These are phyloP conservation scores for Neostapfia colusana DNA, from an alignment of 176 grass and related monocot species.

Conservation along the genomic window DNA sequence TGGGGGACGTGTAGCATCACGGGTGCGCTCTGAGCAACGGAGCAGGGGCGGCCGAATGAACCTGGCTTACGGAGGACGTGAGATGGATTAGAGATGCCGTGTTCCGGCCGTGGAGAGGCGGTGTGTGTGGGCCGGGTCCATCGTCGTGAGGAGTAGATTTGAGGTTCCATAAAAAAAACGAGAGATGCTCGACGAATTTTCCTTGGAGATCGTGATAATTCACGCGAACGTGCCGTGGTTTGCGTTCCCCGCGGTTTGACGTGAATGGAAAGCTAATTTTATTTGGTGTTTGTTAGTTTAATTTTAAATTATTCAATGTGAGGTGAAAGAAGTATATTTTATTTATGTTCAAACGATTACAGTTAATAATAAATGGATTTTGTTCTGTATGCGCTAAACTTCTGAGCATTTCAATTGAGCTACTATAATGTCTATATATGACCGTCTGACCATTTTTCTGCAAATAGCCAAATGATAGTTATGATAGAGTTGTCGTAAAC, in stretches of 20 bases:
- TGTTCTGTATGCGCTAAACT: too few species aligned
- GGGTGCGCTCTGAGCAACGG: background rate
- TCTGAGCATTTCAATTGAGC: too few species aligned
- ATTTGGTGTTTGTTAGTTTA: too few species aligned
- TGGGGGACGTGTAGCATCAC: slow-evolving; percentile 33
- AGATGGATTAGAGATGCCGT: background rate
- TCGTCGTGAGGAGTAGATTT: background rate
- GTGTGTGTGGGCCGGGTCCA: background rate
- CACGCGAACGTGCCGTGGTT: background rate
- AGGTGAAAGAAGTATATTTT: too few species aligned
- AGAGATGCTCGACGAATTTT: background rate
- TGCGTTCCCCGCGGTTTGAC: background rate
- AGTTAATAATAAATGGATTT: too few species aligned
- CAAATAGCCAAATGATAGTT: too few species aligned
- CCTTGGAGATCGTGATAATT: background rate
- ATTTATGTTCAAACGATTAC: too few species aligned
- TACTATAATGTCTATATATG: too few species aligned
- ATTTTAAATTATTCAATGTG: too few species aligned
- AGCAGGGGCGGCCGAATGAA: background rate
- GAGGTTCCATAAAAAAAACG: background rate
- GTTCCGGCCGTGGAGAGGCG: background rate
- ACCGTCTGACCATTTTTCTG: too few species aligned
- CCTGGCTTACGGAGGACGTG: background rate
- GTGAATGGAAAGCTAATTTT: too few species aligned
- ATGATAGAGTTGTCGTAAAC: too few species aligned